Percentiles rank a stretch among this genome's conserved stretches.
phyloP scores from a whole-genome alignment of 768 basidiomycete genomes.

The Termitomyces titanicus region DNA sequence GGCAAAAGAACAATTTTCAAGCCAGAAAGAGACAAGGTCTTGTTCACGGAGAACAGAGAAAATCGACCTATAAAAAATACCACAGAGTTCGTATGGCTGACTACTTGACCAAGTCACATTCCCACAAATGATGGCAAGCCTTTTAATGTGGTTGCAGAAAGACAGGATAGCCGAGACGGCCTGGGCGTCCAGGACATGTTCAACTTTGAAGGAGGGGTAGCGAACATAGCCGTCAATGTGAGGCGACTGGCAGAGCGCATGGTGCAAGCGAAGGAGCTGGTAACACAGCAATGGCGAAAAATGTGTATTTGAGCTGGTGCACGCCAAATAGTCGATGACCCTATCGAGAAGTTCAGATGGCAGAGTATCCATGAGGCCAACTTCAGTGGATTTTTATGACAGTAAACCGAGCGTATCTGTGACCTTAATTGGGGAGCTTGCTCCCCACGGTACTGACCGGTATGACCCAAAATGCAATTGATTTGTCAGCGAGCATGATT shows the following conservation, averaged over 20 bases:
- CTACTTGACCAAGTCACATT: conserved; percentile 3
- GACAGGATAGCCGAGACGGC: background rate
- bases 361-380: conserved; percentile 7
- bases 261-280: background rate
- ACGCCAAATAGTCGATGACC: conserved; percentile 23
- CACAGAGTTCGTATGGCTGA: conserved; percentile 4
- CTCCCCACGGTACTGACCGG: too few relatives aligned
- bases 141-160: background rate
- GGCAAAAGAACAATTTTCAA: conserved; percentile 4
- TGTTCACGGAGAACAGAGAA: background rate
- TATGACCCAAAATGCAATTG: too few relatives aligned
- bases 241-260: background rate
- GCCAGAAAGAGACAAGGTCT: background rate
- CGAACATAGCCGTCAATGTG: conserved; percentile 1
- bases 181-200: background rate
- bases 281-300: conserved; percentile 11
- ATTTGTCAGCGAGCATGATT: too few relatives aligned
- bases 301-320: conserved; percentile 20
- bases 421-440: too few relatives aligned
- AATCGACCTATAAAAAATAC: conserved; percentile 1
- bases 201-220: conserved; percentile 1
- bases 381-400: background rate
- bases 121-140: background rate
- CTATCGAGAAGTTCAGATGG: conserved; percentile 26
- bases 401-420: too few relatives aligned